Percentiles rank a stretch among this genome's conserved stretches.
phyloP scores from a whole-genome alignment of 2,329 filamentous ascomycete genomes.

The Monosporascus sp. region DNA sequence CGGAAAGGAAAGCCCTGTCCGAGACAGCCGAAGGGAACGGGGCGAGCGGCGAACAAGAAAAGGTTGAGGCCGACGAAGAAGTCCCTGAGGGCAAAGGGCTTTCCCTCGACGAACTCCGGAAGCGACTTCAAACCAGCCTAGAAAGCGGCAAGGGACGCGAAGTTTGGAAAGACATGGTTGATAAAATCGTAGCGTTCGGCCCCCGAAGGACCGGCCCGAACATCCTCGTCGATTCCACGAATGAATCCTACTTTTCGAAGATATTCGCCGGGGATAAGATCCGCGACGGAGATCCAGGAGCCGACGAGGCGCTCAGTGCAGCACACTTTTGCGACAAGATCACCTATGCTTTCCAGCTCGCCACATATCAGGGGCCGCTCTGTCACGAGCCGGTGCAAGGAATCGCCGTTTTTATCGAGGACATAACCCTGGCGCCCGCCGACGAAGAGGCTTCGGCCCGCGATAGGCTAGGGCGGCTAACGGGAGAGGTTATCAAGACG shows the following conservation, averaged over 20 bases:
- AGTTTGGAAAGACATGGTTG: slow-evolving; percentile 68
- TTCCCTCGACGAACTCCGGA: slow-evolving; percentile 70
- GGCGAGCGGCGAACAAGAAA: slow-evolving; percentile 30
- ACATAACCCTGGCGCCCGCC: slow-evolving; percentile 58
- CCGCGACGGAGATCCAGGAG: slow-evolving; percentile 28
- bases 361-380: slow-evolving; percentile 80
- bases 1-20: slow-evolving; percentile 55
- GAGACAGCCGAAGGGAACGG: slow-evolving; percentile 25
- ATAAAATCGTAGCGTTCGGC: slow-evolving; percentile 85
- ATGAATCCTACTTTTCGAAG: slow-evolving; percentile 61
- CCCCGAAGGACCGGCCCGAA: slow-evolving; percentile 83
- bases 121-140: slow-evolving; percentile 63
- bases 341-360: slow-evolving; percentile 87
- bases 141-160: slow-evolving; percentile 69
- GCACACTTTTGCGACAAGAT: slow-evolving; percentile 85
- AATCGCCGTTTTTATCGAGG: slow-evolving; percentile 84
- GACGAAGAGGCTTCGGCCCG: slow-evolving; percentile 47
- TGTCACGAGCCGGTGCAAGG: slow-evolving; percentile 93
- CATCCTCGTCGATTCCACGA: slow-evolving; percentile 77
- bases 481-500: slow-evolving; percentile 87
- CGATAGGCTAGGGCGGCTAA: slow-evolving; percentile 72
- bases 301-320: slow-evolving; percentile 48
- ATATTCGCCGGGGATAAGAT: slow-evolving; percentile 48
- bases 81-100: slow-evolving; percentile 56
- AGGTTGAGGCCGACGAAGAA: slow-evolving; percentile 49